Conservation (phyloP, 805 yeast genomes). For the Suhomyces canberraensis region DNA sequence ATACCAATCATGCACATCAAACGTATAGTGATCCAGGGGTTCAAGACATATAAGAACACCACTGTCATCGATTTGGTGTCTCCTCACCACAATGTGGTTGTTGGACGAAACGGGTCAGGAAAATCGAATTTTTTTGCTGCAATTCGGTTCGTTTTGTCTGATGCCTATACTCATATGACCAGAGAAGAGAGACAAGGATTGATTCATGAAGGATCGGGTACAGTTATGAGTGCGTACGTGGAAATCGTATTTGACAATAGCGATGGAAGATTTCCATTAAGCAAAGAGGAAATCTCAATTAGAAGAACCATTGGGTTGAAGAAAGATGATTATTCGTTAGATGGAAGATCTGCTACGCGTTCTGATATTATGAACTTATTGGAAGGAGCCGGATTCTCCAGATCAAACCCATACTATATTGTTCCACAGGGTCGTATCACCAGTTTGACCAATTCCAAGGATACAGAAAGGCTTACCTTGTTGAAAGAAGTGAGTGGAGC, state of each 20-base stretch:
- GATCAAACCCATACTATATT: slow-evolving; percentile 88
- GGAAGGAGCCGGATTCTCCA: slow-evolving; percentile 90
- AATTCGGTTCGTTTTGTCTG: slow-evolving; percentile 85
- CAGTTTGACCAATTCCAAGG: slow-evolving; percentile 83
- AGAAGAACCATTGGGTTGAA: slow-evolving; percentile 91
- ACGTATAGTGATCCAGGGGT: slow-evolving; percentile 79
- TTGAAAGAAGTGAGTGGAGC: slow-evolving; percentile 96
- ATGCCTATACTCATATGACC: slow-evolving; percentile 80
- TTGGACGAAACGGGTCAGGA: slow-evolving; percentile 96
- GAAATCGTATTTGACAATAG: slow-evolving; percentile 83
- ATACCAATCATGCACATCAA: slow-evolving; percentile 33
- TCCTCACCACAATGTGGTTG: slow-evolving; percentile 76
- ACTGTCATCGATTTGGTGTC: slow-evolving; percentile 74
- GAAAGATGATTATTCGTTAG: slow-evolving; percentile 86
- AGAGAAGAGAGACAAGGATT: slow-evolving; percentile 83
- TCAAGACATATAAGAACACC: slow-evolving; percentile 85
- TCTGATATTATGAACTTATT: slow-evolving; percentile 76
- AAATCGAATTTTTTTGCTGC: slow-evolving; percentile 96
- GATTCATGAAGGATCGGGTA: slow-evolving; percentile 86
- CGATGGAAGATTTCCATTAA: slow-evolving; percentile 70
- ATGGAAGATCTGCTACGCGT: slow-evolving; percentile 74
- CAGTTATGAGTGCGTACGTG: slow-evolving; percentile 89
- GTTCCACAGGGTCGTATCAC: slow-evolving; percentile 97
- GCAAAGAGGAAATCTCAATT: slow-evolving; percentile 64
- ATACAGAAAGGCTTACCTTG: slow-evolving; percentile 70